phyloP scores from a whole-genome alignment of 139 green algal genomes.

The Auxenochlorella pyrenoidosa region DNA sequence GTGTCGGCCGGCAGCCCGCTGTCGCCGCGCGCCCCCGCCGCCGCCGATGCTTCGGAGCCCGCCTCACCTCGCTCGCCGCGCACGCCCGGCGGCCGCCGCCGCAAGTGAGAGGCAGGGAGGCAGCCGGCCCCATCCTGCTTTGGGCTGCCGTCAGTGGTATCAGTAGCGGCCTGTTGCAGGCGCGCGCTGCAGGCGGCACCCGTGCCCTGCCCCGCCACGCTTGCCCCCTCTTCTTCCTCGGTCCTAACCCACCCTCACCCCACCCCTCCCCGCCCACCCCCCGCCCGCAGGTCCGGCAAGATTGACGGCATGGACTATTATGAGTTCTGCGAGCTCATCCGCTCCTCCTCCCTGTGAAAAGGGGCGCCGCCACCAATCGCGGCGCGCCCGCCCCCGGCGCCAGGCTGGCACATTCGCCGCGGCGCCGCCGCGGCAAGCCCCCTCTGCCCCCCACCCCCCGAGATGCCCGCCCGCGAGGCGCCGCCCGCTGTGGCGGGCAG shows the following conservation, averaged over 20 bases:
- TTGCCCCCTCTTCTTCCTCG: not conserved
- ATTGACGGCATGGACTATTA: constrained; percentile 69
- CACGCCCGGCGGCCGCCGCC: constrained; percentile 15
- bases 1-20: not conserved
- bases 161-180: too few species aligned
- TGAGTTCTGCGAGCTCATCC: constrained; percentile 61
- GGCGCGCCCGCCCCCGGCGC: not conserved
- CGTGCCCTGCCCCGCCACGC: too few species aligned
- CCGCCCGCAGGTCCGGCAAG: constrained; percentile 35
- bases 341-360: constrained; percentile 53
- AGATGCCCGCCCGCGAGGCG: not conserved
- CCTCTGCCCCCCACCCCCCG: too few species aligned
- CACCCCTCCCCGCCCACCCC: not conserved
- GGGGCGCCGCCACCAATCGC: too few species aligned
- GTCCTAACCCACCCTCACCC: not conserved
- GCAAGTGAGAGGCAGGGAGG: constrained; percentile 31
- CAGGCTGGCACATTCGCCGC: not conserved
- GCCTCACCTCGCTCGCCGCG: constrained; percentile 23
- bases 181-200: too few species aligned
- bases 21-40: not conserved
- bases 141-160: not conserved
- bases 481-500: not conserved
- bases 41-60: not conserved
- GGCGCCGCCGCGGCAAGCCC: not conserved
- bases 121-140: too few species aligned